Conservation (phyloP, 2,329 filamentous ascomycete genomes). For the Amphichorda felina region DNA sequence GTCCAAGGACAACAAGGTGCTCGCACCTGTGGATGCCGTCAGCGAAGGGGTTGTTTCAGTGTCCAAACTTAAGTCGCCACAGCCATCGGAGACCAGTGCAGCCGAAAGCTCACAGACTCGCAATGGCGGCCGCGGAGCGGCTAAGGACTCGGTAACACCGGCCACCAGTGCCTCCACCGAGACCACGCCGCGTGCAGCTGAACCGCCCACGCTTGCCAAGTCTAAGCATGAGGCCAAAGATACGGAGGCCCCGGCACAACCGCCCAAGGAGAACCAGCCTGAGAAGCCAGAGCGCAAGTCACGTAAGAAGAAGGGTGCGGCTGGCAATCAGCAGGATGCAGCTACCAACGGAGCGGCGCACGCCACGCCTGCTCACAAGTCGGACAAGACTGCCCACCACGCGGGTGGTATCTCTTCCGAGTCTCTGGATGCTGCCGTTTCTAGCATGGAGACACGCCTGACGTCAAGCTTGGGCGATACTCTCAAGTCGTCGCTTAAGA, state of each 20-base stretch:
- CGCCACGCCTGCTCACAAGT: not conserved
- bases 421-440: conserved; percentile 40
- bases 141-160: conserved; percentile 18
- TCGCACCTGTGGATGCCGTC: conserved; percentile 66
- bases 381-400: conserved; percentile 6
- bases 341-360: conserved; percentile 26
- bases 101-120: conserved; percentile 18
- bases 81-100: conserved; percentile 20
- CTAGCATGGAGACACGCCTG: conserved; percentile 39
- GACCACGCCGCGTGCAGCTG: conserved; percentile 4
- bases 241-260: conserved; percentile 27
- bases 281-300: conserved; percentile 53
- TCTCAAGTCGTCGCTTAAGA: conserved; percentile 46
- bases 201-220: conserved; percentile 22
- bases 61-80: conserved; percentile 50
- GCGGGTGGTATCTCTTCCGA: conserved; percentile 25
- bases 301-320: conserved; percentile 57
- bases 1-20: conserved; percentile 80
- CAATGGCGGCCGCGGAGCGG: conserved; percentile 17
- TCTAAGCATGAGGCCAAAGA: conserved; percentile 34
- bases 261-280: conserved; percentile 22
- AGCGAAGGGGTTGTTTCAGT: conserved; percentile 64
- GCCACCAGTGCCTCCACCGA: conserved; percentile 1
- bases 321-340: conserved; percentile 30
- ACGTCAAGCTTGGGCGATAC: conserved; percentile 32